These are phyloP conservation scores for Fraxinus sp. DNA, from an alignment of 305 asterid genomes.

Conservation along the genomic window DNA sequence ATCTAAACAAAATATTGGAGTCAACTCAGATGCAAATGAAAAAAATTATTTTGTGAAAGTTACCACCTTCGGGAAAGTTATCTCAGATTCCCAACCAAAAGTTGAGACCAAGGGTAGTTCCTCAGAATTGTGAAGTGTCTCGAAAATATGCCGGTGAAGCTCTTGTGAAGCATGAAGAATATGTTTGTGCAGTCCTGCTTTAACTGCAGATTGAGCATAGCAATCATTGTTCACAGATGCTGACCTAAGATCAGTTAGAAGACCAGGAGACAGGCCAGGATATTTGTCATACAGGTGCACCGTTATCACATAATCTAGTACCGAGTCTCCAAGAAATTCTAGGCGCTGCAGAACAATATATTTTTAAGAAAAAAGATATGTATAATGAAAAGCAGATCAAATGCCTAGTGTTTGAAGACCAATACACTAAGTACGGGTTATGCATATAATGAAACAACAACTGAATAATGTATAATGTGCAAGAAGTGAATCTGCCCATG, in stretches of 20 bases:
- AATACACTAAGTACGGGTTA: neutral
- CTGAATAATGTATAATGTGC: neutral
- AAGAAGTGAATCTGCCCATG: neutral
- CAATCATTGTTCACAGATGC: constrained; percentile 81
- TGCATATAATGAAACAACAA: neutral
- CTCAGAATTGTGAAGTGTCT: constrained; percentile 29
- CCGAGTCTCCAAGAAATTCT: constrained; percentile 90
- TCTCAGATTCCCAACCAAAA: constrained; percentile 75
- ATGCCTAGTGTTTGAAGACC: neutral
- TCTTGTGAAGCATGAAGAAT: constrained; percentile 66
- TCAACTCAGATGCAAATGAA: neutral
- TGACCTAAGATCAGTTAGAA: constrained; percentile 78
- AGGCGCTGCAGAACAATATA: constrained; percentile 50
- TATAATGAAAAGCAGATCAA: neutral
- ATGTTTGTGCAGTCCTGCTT: constrained; percentile 59
- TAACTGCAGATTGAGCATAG: constrained; percentile 64
- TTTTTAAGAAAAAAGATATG: neutral
- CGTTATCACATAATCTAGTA: constrained; percentile 68
- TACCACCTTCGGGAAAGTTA: constrained; percentile 66
- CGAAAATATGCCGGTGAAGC: constrained; percentile 51
- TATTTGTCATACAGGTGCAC: constrained; percentile 48
- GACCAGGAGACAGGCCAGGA: constrained; percentile 63
- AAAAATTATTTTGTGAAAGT: neutral
- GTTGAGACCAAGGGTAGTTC: constrained; percentile 32
- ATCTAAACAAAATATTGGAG: neutral